Evolutionary conservation across 2,329 filamentous ascomycete genomes (phyloP), one percentile per base, ranked within the genome.

Genomic region (Cryphonectria carpinicola): DNA sequence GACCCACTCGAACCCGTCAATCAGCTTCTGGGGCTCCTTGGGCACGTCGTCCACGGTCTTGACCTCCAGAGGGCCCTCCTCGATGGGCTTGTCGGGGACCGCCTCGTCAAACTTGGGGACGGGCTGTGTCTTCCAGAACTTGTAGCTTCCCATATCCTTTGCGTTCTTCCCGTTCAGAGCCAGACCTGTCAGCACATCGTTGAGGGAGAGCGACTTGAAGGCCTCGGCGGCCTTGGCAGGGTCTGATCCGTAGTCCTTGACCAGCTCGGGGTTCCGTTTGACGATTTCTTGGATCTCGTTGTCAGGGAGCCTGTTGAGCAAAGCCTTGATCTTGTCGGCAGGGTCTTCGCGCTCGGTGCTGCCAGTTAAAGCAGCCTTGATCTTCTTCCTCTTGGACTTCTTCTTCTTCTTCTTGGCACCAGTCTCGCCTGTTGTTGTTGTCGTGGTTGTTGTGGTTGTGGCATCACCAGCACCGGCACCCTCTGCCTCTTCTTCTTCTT

Each of bases 81-180:
- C 85, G 65, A 90, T 77, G 52, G 82, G 79, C 73, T 86, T 83
- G 71, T 87, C 83, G 64, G 85, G 82, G 19, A 78, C 76, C 71
- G 85, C 81, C 79, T 90, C 84, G 76, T 88, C 91, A 78, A 98
- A 97, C 78, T 91, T 91, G 66, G 93, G 93, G 71, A 99, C 96
- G 0, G 96, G 96, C 81, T 99, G 96, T 63, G 96, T 99, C 81
- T 94, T 91, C 96, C 96, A 99, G 84, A 99, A 99, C 82, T 97
- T 98, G 87, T 98, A 98, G 71, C 91, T 93, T 8, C 92, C 94
- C 94, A 98, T 97, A 79, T 98, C 95, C 84, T 97, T 98, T 76
- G 90, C 91, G 78, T 97, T 97, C 86, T 96, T 97, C 69, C 92
- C 93, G 73, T 89, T 90, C 10, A 93, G 85, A 22, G 94, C 92